phyloP scores from a whole-genome alignment of 2,329 filamentous ascomycete species.

The Pseudonectria foliicola region DNA sequence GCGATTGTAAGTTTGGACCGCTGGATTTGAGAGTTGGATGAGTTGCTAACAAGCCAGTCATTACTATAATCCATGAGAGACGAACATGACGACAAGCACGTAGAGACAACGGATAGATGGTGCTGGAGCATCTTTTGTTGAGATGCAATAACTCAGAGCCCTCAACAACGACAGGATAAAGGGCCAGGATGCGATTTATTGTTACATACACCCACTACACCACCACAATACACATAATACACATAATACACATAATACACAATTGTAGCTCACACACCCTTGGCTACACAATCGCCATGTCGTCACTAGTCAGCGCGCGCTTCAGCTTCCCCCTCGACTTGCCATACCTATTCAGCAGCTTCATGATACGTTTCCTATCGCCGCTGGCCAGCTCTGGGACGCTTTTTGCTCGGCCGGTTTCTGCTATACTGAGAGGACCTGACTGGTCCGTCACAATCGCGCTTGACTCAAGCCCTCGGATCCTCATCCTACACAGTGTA shows the following conservation, averaged over 20 bases:
- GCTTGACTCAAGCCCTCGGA: slow-evolving; percentile 1
- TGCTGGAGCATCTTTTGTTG: too few species aligned
- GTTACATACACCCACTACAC: too few species aligned
- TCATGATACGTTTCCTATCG: slow-evolving; percentile 2
- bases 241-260: background rate
- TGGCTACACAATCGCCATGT: slow-evolving; percentile 1
- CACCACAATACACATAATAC: too few species aligned
- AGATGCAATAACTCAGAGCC: too few species aligned
- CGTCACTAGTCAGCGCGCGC: slow-evolving; percentile 1
- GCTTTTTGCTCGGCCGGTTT: background rate
- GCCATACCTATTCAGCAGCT: slow-evolving; percentile 4
- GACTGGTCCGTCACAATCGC: slow-evolving; percentile 11
- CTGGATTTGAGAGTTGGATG: too few species aligned
- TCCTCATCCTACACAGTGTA: slow-evolving; percentile 11
- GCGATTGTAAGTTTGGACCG: slow-evolving; percentile 46
- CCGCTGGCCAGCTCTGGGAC: background rate
- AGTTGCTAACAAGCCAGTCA: background rate
- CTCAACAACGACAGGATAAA: too few species aligned
- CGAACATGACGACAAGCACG: too few species aligned
- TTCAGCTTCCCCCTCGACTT: slow-evolving; percentile 3
- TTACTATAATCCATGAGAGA: too few species aligned
- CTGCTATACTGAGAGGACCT: slow-evolving; percentile 4
- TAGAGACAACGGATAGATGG: too few species aligned
- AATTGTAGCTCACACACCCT: background rate
- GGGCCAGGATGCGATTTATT: too few species aligned